Evolutionary conservation across 495 filamentous ascomycete species (phyloP).

Genomic region (Lindgomyces ingoldianus): DNA sequence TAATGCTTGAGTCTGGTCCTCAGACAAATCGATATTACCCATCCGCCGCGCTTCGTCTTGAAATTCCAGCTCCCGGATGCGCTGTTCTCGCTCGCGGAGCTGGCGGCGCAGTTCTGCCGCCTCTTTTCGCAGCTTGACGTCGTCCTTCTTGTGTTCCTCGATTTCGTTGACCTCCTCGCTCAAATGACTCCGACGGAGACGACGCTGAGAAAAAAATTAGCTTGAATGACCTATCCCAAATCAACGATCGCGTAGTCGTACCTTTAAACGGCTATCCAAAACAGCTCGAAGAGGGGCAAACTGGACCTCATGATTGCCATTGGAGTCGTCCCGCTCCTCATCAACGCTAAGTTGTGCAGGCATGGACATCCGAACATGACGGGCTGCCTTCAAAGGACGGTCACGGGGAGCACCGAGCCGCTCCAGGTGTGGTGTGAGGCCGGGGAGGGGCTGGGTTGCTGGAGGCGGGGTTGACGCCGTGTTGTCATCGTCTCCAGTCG

Average conservation of each 20-base stretch:
- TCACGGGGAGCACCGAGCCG: constrained; percentile 16
- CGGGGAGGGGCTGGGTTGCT: constrained; percentile 21
- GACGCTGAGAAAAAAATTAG: too few relatives aligned
- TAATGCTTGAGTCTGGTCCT: constrained; percentile 30
- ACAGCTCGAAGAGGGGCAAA: constrained; percentile 71
- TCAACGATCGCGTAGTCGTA: too few relatives aligned
- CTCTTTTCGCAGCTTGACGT: constrained; percentile 26
- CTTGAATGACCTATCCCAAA: too few relatives aligned
- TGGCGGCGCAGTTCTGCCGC: constrained; percentile 32
- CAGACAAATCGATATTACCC: constrained; percentile 38
- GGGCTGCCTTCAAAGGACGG: constrained; percentile 13
- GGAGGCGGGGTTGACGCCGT: constrained; percentile 2
- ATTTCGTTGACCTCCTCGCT: constrained; percentile 75
- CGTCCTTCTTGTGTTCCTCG: constrained; percentile 37
- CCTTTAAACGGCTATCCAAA: constrained; percentile 69
- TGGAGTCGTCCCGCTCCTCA: neutral
- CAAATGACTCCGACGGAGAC: constrained; percentile 68
- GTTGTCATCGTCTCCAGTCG: constrained; percentile 14
- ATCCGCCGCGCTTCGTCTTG: constrained; percentile 38
- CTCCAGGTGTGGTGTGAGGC: constrained; percentile 32
- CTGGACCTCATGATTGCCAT: constrained; percentile 49
- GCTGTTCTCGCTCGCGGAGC: constrained; percentile 36
- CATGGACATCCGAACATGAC: constrained; percentile 30
- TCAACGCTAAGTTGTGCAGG: constrained; percentile 24
- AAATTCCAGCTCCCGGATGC: constrained; percentile 34